Percentiles rank a stretch among this genome's conserved stretches.
Evolutionary conservation across 2,329 filamentous ascomycete species (phyloP).

Genomic region (Aspergillus unguis): DNA sequence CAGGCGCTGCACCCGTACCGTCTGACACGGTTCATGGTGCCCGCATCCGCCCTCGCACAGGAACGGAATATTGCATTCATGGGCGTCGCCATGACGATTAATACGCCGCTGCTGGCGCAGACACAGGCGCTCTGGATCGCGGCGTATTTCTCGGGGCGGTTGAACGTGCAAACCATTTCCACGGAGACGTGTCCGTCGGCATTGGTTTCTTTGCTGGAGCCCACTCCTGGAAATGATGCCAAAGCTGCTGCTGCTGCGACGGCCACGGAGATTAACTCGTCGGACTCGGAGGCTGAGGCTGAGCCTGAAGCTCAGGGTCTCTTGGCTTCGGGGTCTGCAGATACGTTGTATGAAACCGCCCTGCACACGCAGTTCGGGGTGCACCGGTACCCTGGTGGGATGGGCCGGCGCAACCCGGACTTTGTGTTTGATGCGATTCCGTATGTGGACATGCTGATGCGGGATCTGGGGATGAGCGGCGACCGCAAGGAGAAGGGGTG

Average conservation of each 20-base stretch:
- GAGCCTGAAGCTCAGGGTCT: no score
- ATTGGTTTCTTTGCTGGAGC: neutral
- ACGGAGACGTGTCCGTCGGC: conserved; percentile 21
- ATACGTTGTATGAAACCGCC: conserved; percentile 55
- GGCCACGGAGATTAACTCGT: neutral
- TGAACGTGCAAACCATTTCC: conserved; percentile 35
- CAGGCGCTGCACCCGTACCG: conserved; percentile 42
- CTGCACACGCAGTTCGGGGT: conserved; percentile 66
- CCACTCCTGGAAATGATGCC: neutral
- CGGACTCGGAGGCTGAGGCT: no score
- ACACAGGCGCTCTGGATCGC: conserved; percentile 60
- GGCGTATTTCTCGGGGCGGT: conserved; percentile 59
- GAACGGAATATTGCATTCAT: conserved; percentile 49
- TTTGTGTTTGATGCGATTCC: conserved; percentile 74
- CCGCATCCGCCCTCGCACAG: conserved; percentile 35
- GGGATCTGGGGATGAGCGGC: conserved; percentile 60
- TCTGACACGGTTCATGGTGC: conserved; percentile 48
- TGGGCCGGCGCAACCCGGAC: conserved; percentile 55
- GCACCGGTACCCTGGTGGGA: conserved; percentile 62
- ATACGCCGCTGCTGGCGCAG: conserved; percentile 46
- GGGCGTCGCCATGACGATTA: conserved; percentile 47
- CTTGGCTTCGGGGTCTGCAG: neutral
- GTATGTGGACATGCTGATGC: conserved; percentile 66
- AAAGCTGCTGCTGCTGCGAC: neutral
- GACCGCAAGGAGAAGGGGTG: conserved; percentile 31